Evolutionary conservation across 2,329 filamentous ascomycete genomes (phyloP).

Genomic region (Rugonectria rugulosa): DNA sequence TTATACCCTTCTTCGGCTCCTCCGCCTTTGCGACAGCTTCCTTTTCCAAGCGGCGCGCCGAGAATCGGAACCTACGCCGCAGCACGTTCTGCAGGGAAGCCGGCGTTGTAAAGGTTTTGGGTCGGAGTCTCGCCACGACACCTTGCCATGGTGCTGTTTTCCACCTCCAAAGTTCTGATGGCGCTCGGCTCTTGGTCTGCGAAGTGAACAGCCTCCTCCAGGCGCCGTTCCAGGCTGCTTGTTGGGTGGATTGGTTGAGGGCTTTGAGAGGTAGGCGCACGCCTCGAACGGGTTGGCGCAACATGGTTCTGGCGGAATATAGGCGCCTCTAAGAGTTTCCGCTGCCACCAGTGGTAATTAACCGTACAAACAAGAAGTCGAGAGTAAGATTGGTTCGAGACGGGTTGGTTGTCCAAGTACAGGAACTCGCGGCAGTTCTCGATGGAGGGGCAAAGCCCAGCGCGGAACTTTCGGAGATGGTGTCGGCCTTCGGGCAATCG

Average conservation of each 20-base stretch:
- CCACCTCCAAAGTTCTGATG: conserved; percentile 34
- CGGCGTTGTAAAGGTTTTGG: conserved; percentile 23
- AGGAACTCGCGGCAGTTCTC: background rate
- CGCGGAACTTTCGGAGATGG: conserved; percentile 35
- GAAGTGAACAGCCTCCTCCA: conserved; percentile 41
- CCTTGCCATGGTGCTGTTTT: conserved; percentile 28
- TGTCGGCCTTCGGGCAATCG: conserved; percentile 19
- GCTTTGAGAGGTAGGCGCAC: conserved; percentile 30
- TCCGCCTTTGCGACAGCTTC: conserved; percentile 30
- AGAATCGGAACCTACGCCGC: conserved; percentile 46
- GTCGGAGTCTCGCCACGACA: conserved; percentile 28
- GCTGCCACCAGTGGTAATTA: too few species aligned
- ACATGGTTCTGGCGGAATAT: conserved; percentile 27
- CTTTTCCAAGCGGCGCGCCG: conserved; percentile 42
- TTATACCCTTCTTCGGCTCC: conserved; percentile 58
- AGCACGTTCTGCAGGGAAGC: conserved; percentile 32
- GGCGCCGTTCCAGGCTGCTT: conserved; percentile 37
- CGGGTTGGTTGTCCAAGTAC: background rate
- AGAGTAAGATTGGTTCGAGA: background rate
- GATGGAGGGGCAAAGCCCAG: background rate
- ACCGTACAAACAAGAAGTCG: too few species aligned
- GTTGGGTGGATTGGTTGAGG: conserved; percentile 28
- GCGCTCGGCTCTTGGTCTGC: conserved; percentile 28
- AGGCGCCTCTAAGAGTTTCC: too few species aligned
- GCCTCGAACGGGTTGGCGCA: conserved; percentile 38